Conservation (phyloP, 148 eudicot species). For the Vaccinium vitisidaea region DNA sequence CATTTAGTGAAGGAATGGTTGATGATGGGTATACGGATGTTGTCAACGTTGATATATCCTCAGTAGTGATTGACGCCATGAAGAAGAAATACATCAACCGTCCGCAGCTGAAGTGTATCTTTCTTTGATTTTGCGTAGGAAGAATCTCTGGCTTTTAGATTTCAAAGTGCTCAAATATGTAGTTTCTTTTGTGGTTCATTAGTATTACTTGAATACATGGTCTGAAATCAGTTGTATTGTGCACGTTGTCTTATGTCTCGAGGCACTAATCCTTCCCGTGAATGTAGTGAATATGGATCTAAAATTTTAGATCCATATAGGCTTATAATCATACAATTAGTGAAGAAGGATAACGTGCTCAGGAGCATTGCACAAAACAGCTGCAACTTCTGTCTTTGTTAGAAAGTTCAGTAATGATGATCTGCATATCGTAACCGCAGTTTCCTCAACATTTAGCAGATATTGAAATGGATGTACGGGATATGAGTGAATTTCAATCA, state of each 20-base stretch:
- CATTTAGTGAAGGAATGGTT: slow-evolving; percentile 82
- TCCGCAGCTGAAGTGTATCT: slow-evolving; percentile 73
- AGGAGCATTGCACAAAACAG: background rate
- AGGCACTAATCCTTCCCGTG: background rate
- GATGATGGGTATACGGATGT: slow-evolving; percentile 74
- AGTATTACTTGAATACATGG: background rate
- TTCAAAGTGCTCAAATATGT: background rate
- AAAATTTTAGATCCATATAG: background rate
- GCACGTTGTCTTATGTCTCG: background rate
- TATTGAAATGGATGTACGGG: slow-evolving; percentile 75
- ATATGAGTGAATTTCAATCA: slow-evolving; percentile 66
- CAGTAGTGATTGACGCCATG: slow-evolving; percentile 83
- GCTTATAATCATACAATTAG: background rate
- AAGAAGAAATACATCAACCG: slow-evolving; percentile 47
- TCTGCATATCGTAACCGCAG: background rate
- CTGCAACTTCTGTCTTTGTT: background rate
- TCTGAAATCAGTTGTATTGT: background rate
- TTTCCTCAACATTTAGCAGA: slow-evolving; percentile 45
- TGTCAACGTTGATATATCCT: slow-evolving; percentile 76
- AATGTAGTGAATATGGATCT: background rate
- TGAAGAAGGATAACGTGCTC: background rate
- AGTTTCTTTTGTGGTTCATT: background rate
- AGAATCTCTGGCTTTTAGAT: background rate
- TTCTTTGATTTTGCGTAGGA: background rate
- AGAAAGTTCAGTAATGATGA: background rate